phyloP scores from a whole-genome alignment of 208 protist genomes.

The Trichomonas vaginalis region DNA sequence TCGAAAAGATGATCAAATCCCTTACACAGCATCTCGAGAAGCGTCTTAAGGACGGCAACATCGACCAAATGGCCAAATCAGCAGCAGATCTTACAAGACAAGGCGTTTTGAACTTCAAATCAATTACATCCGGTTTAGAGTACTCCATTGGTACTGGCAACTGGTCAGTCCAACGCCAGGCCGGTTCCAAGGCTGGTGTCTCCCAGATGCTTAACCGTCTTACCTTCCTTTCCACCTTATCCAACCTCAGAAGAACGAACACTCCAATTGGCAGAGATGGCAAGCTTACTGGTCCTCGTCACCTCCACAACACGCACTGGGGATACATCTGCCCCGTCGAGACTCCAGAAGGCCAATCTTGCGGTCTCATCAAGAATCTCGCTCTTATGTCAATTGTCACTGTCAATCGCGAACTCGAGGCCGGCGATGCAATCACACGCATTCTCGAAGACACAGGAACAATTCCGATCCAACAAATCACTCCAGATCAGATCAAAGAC shows the following conservation, averaged over 20 bases:
- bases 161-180: conserved; percentile 51
- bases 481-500: conserved; percentile 30
- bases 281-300: conserved; percentile 70
- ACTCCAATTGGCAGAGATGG: conserved; percentile 74
- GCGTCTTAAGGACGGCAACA: neutral
- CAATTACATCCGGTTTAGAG: conserved; percentile 57
- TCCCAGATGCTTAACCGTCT: conserved; percentile 76
- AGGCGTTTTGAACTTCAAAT: neutral
- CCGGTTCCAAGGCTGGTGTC: conserved; percentile 25
- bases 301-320: conserved; percentile 89
- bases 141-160: conserved; percentile 91
- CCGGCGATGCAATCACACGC: conserved; percentile 55
- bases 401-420: conserved; percentile 21
- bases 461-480: conserved; percentile 43
- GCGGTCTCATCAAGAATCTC: conserved; percentile 83
- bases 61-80: neutral
- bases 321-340: conserved; percentile 73
- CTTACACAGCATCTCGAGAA: conserved; percentile 36
- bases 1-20: conserved; percentile 48
- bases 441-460: conserved; percentile 48
- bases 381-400: conserved; percentile 63
- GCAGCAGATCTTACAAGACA: neutral
- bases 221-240: conserved; percentile 82
- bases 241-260: conserved; percentile 85
- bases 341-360: conserved; percentile 68